phyloP scores from a whole-genome alignment of 768 basidiomycete species.

The Auricularia sp. region DNA sequence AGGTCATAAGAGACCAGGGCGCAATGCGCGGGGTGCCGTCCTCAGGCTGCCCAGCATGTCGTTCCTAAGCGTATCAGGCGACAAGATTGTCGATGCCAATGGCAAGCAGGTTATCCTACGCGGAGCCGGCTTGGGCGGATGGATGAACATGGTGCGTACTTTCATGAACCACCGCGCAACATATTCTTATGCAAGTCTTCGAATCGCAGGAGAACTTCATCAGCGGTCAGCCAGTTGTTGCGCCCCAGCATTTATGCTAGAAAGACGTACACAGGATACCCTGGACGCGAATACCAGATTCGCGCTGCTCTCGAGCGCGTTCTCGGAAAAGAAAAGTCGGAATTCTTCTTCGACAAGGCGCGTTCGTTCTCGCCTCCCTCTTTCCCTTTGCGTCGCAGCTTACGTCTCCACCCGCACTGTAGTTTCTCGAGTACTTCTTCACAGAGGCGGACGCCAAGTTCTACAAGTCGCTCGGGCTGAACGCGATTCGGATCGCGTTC shows the following conservation, averaged over 20 bases:
- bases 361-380: constrained; percentile 1
- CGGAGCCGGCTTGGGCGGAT: constrained; percentile 74
- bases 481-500: constrained; percentile 68
- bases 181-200: neutral
- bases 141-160: constrained; percentile 65
- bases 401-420: neutral
- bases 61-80: constrained; percentile 34
- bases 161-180: too few relatives aligned
- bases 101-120: constrained; percentile 51
- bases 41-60: neutral
- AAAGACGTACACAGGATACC: constrained; percentile 40
- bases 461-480: constrained; percentile 70
- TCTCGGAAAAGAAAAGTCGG: constrained; percentile 57
- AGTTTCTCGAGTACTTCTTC: constrained; percentile 85
- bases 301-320: constrained; percentile 56
- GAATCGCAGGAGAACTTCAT: constrained; percentile 58
- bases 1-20: neutral
- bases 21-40: neutral
- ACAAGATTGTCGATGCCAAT: constrained; percentile 47
- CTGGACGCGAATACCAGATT: constrained; percentile 74
- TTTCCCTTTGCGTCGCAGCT: too few relatives aligned
- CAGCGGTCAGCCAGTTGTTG: constrained; percentile 29
- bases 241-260: neutral
- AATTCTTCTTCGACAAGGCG: constrained; percentile 80
- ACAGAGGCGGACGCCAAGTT: constrained; percentile 58